Conservation (phyloP, 1,139 yeast genomes). For the Candida sojae region DNA sequence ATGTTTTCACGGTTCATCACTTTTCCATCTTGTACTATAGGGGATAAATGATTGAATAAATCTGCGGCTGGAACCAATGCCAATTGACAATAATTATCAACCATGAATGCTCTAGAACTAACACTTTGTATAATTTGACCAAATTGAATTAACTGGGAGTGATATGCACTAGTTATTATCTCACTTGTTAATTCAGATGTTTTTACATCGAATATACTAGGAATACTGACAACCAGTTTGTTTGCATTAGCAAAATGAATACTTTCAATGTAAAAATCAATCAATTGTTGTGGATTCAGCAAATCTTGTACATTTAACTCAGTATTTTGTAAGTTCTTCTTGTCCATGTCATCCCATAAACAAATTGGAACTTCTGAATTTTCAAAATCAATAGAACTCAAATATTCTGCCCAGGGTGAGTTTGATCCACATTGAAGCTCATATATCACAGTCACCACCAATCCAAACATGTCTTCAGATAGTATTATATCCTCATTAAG, state of each 20-base stretch:
- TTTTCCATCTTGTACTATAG: conserved; percentile 19
- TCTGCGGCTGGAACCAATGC: conserved; percentile 92
- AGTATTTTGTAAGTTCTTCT: conserved; percentile 57
- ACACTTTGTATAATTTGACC: conserved; percentile 59
- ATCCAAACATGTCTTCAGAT: conserved; percentile 58
- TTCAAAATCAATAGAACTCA: conserved; percentile 53
- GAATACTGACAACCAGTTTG: conserved; percentile 32
- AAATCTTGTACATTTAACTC: conserved; percentile 68
- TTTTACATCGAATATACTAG: conserved; percentile 33
- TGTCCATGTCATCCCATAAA: conserved; percentile 60
- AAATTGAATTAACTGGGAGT: conserved; percentile 36
- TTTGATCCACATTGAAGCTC: conserved; percentile 52
- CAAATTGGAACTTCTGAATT: conserved; percentile 50
- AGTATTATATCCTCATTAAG: conserved; percentile 33
- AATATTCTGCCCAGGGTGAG: conserved; percentile 79
- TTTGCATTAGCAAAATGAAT: conserved; percentile 47
- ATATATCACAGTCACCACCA: conserved; percentile 70
- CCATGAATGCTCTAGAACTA: conserved; percentile 77
- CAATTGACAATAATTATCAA: conserved; percentile 72
- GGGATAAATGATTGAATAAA: conserved; percentile 72
- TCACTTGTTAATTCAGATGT: conserved; percentile 4
- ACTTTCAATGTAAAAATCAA: conserved; percentile 54
- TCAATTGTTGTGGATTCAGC: conserved; percentile 58
- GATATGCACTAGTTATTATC: conserved; percentile 8
- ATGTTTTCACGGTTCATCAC: conserved; percentile 53